Conservation (phyloP, 169 alveolate genomes). For the Eimeria acervulina region DNA sequence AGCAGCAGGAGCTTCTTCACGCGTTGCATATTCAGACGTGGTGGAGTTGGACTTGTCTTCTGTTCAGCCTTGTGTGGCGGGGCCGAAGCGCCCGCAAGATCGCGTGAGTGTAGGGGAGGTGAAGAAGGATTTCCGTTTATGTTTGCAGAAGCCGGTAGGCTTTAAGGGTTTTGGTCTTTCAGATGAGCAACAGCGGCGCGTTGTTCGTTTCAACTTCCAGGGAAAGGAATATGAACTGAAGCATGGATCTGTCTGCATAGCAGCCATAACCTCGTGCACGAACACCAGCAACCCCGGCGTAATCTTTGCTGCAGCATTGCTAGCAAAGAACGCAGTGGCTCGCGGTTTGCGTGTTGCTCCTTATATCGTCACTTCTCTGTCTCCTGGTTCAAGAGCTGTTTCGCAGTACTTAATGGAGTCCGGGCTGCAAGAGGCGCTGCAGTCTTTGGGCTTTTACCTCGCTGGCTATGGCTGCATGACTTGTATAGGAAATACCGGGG, state of each 20-base stretch:
- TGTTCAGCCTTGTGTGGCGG: constrained; percentile 95
- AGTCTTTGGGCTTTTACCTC: constrained; percentile 94
- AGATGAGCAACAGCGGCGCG: background rate
- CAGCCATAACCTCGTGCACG: constrained; percentile 98
- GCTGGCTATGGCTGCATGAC: constrained; percentile 99
- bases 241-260: constrained; percentile 97
- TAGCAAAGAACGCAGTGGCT: constrained; percentile 95
- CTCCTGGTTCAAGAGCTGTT: constrained; percentile 94
- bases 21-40: constrained; percentile 68
- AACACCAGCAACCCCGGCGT: constrained; percentile 98
- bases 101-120: constrained; percentile 92
- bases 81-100: constrained; percentile 99
- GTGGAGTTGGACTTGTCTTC: constrained; percentile 87
- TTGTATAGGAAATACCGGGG: constrained; percentile 98
- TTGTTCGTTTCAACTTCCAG: constrained; percentile 12
- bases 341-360: constrained; percentile 88
- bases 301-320: constrained; percentile 98
- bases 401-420: constrained; percentile 53
- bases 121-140: constrained; percentile 91
- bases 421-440: constrained; percentile 39
- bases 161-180: constrained; percentile 93
- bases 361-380: constrained; percentile 96
- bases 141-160: constrained; percentile 88
- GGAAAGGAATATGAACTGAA: constrained; percentile 84
- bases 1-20: background rate